These are phyloP conservation scores for Lentinula guzmanii DNA, from an alignment of 768 basidiomycete genomes.

Conservation along the genomic window DNA sequence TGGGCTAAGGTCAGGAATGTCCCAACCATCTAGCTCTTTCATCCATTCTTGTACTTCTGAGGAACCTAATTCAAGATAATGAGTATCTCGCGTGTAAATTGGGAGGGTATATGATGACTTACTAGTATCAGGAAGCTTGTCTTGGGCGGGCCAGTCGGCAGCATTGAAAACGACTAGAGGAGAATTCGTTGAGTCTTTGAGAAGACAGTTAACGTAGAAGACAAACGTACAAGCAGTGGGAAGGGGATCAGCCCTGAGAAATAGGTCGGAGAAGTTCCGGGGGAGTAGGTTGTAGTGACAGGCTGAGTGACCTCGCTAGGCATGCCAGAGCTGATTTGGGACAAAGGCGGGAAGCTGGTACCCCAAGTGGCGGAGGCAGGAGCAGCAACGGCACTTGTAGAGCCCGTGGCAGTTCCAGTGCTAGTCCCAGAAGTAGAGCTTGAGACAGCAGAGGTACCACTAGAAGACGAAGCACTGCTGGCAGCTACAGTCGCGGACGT, in stretches of 20 bases:
- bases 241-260: slow-evolving; percentile 50
- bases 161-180: slow-evolving; percentile 26
- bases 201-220: not conserved
- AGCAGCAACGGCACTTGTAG: slow-evolving; percentile 10
- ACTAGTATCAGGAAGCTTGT: slow-evolving; percentile 57
- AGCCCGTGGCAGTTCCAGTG: slow-evolving; percentile 2
- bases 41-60: slow-evolving; percentile 68
- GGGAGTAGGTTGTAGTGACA: slow-evolving; percentile 44
- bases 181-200: not conserved
- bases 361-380: slow-evolving; percentile 8
- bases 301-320: slow-evolving; percentile 42
- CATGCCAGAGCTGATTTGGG: slow-evolving; percentile 59
- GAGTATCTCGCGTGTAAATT: not conserved
- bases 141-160: slow-evolving; percentile 57
- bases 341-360: slow-evolving; percentile 44
- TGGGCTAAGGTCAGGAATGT: slow-evolving; percentile 61
- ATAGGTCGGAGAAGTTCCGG: slow-evolving; percentile 59
- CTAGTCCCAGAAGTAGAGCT: not conserved
- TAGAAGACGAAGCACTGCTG: slow-evolving; percentile 6
- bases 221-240: slow-evolving; percentile 53
- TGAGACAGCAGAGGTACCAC: slow-evolving; percentile 11
- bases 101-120: slow-evolving; percentile 12
- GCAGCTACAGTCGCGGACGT: slow-evolving; percentile 10
- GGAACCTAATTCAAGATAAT: slow-evolving; percentile 30
- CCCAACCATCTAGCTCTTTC: slow-evolving; percentile 63